Evolutionary conservation across 352 stramenopile species (phyloP), one percentile per base, ranked within the genome.

Genomic region (Pythium oligandrum): DNA sequence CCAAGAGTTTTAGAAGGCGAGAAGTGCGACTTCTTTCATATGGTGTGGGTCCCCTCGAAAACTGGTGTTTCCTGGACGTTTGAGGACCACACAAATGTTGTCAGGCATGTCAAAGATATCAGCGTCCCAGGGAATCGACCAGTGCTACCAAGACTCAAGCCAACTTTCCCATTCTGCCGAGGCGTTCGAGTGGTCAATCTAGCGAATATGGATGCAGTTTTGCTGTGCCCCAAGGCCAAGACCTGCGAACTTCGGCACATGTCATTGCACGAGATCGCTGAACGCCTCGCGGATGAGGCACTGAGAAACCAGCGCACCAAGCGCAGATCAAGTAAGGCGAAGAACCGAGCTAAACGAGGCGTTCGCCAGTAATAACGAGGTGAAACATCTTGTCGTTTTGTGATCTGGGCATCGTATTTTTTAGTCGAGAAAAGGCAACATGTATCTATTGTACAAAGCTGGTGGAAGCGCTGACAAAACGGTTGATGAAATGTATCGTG

Each of bases 211-310:
- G 34, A 66, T 2, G 38, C 53, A 6, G 53, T 48, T 0, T 40
- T 77, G 9, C 56, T 60, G n/a, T 89, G 78, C 55, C 44, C 57
- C 1, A 74, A 82, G 12, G 52, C 60, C 6, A 53, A 37, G 26
- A 11, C 39, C 7, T 90, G 78, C 40, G 8, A 46, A 3, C 35
- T 80, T 4, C 72, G 70, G 6, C 78, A 89, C 40, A 53, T 78
- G 2, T 77, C 72, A 5, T 50, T 85, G 0, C 66, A 85, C 26
- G 68, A 81, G 4, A 65, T 90, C 31, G 64, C 76, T 0, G 72
- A 87, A 34, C 73, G 70, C 6, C 52, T 90, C 4, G 76, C 76
- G 1, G 68, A 90, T 39, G 55, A 59, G 2, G 43, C 62, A 8
- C 42, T 83, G 8, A 70, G 70, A 1, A 46, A 54, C 3, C 34